Base-by-base conservation (phyloP, 768 basidiomycete species). In the Termitomyces sp. region DNA sequence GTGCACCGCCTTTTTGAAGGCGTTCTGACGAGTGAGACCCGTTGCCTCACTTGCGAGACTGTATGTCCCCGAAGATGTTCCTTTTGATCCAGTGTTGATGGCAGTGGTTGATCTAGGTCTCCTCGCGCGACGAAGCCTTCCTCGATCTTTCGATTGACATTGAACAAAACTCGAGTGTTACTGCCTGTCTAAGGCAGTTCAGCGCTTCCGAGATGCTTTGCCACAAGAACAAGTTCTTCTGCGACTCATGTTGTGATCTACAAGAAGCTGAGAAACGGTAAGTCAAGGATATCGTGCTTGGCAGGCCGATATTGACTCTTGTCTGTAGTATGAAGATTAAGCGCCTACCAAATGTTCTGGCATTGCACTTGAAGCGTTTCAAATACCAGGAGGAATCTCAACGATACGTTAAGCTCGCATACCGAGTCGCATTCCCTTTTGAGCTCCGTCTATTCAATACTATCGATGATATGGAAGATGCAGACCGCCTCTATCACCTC, bases 111-210 rank as follows among this genome's bases (percentile, higher is more conserved):
- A 32, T n/a, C 9, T 59, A 93, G 90, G 84, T 91, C 5, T 93
- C 93, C 7, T 90, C 93, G 10, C 86, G 97, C 19, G 96, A 98
- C 65, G 97, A 99, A 70, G 84, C 88, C 10, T 99, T 99, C 73
- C 81, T 99, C 53, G 97, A 99, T 72, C 79, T 99, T n/a, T 98
- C 95, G 5, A 93, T 99, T 71, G 97, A 99, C 69, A 98, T 99
- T 62, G 96, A 98, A 68, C 93, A 97, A 69, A 97, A 98, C 70
- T 91, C 94, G 3, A 96, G 93, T 59, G 87, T 99, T 51, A 96
- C 95, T 2, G 89, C 95, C 7, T 99, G 97, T 68, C 81, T 99
- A 35, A 83, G 93, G 45, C 93, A 95, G 66, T 99, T 99, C 69
- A 96, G 93, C 65, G 95, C 94, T 40, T 92, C 89, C 65, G 97